Evolutionary conservation across 2,329 filamentous ascomycete species (phyloP), one percentile per base, ranked within the genome.

Genomic region (Xylaria sp.): DNA sequence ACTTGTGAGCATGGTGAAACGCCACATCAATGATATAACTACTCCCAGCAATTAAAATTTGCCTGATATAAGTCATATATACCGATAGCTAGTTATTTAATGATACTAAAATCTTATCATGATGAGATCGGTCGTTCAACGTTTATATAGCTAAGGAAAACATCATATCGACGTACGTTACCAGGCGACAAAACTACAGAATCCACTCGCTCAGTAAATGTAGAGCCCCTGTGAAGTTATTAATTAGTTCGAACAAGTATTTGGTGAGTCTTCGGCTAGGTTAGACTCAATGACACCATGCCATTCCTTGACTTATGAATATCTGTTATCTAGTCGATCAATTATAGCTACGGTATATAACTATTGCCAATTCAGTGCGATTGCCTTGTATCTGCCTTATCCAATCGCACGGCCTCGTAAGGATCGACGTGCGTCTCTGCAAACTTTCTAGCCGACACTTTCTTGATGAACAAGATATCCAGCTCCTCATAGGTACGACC

Each of bases 401-500:
- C 68, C 5, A 22, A 13, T 22, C 20, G n/a, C 7, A 65, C 49
- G 1, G 60, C 36, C 38, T 71, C 72, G 36, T 76, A 76, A 1
- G 72, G 61, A 53, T 80, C 76, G 1, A 81, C 78, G 7, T 78
- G 74, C 0, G 75, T 77, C 29, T 60, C 69, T 1, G 77, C 65
- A 60, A 82, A 84, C 38, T 81, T 77, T 6, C 81, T 76, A 2
- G 81, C 80, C 2, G 79, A 67, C 3, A 80, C 74, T 39, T 72
- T 74, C n/a, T 76, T 76, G 47, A 81, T 79, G 73, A 88, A 88
- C 47, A 88, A 72, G 11, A 83, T 77, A 60, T 87, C 85, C 1
- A 88, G 78, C 74, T 87, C 85, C 69, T 85, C 84, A 51, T 85
- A 83, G 0, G 83, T 84, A 25, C 83, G 79, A 2, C 80, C 82